Evolutionary conservation across 1,139 yeast genomes (phyloP), one percentile per base, ranked within the genome.

Genomic region (Yamadazyma epiphylla): DNA sequence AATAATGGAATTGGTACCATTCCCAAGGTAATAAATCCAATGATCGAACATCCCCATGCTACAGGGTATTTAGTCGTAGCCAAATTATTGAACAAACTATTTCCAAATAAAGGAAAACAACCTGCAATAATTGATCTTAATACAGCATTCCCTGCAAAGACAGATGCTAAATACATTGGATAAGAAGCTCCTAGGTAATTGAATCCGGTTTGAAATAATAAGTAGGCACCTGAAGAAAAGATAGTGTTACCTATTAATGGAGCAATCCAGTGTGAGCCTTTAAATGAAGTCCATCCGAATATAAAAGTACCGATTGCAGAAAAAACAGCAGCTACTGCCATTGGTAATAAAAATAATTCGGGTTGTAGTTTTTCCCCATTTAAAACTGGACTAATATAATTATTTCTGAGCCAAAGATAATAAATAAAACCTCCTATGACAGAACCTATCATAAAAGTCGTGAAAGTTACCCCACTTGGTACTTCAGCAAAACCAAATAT

Each of bases 1-100:
- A 75, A 49, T 43, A 77, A 72, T 1, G 94, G 91, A 32, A 80
- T 77, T 1, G 84, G 83, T 30, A 79, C 64, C 74, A 83, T 64
- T 0, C 58, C 67, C 5, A 76, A 37, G 0, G 80, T 65, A 22
- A 80, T 48, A 45, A 77, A 71, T 0, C 74, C 86, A 28, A 81
- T 50, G 3, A 80, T 38, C 19, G 72, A 63, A 3, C 75, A 60
- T 4, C 86, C 89, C 87, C 88, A 80, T 0, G 84, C 88, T 38
- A 78, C 60, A 2, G 64, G 66, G 38, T 48, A 55, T 15, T 54
- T 53, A 1, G 53, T 45, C 6, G 57, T 55, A 15, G 55, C 53
- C 25, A 59, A 39, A 45, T 61, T 43, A 28, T 56, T 48, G 50
- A 71, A 79, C 64, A 83, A 59, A 35, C 73, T 74, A 13, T 39